Evolutionary conservation across 495 filamentous ascomycete species (phyloP), one percentile per base, ranked within the genome.

Genomic region (Entonaema liquescens): DNA sequence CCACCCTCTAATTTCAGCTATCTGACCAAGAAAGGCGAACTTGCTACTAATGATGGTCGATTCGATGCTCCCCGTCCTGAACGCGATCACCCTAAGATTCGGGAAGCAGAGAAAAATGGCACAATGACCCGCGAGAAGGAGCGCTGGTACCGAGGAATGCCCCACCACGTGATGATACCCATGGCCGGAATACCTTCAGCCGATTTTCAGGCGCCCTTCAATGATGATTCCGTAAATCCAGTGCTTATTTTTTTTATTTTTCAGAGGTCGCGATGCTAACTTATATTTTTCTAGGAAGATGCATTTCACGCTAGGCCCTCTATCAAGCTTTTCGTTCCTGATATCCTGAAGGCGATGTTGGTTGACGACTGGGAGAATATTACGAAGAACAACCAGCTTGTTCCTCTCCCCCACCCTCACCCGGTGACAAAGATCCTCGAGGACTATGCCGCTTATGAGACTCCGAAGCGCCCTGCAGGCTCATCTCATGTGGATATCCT

Each of bases 311-410:
- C 83, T 17, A 88, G 92, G 11, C 94, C 94, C 5, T 90, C 91
- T 0, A 87, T 98, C 74, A 92, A 92, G 59, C 88, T 99, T 57
- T 82, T 88, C 47, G 88, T 92, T 44, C 93, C 95, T 2, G 95
- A 98, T 74, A 87, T 89, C 57, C 80, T 99, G 55, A 98, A 98
- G 81, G 89, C 90, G 17, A 82, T 95, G 49, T 89, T 99, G 3
- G 95, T 99, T 40, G 95, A 99, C 74, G 95, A 99, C 81, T 99
- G 95, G 95, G 95, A 99, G 80, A 96, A 97, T 72, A 88, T 98
- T 55, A 99, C 95, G 54, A 98, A 98, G 84, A 93, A 94, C 74
- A 87, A 91, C 67, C 90, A 92, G 72, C 89, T 98, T 2, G 92
- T 97, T 15, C 88, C 89, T 0, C 84, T 99, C 9, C 95, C 95